Conservation (phyloP, 2,329 filamentous ascomycete genomes). For the Aspergillus costaricaensis region DNA sequence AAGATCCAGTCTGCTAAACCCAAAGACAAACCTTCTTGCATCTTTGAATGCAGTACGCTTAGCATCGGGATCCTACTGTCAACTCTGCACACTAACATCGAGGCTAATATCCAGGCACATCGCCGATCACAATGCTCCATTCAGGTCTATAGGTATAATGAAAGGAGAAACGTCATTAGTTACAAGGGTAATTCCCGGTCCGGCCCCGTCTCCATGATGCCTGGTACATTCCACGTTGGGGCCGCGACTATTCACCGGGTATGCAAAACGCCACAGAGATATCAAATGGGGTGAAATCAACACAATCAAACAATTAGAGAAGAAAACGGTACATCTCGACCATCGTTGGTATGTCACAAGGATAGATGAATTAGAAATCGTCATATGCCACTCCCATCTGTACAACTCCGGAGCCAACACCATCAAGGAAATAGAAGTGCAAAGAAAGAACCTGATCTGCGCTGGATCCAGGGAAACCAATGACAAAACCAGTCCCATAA, state of each 20-base stretch:
- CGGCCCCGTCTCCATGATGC: constrained; percentile 2
- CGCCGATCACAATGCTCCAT: background rate
- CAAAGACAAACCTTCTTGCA: too few relatives aligned
- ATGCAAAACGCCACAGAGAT: constrained; percentile 20
- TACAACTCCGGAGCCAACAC: constrained; percentile 26
- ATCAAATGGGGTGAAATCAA: constrained; percentile 3
- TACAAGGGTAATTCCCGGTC: constrained; percentile 1
- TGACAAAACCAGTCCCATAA: constrained; percentile 11
- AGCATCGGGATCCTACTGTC: too few relatives aligned
- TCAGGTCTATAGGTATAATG: constrained; percentile 11
- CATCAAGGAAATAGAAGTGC: constrained; percentile 9
- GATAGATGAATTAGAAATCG: constrained; percentile 20
- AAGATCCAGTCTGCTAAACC: too few relatives aligned
- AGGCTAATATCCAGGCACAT: background rate
- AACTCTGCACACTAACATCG: too few relatives aligned
- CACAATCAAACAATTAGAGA: constrained; percentile 1
- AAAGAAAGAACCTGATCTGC: constrained; percentile 8
- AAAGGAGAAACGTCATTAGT: constrained; percentile 8
- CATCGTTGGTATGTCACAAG: constrained; percentile 17
- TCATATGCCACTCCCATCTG: constrained; percentile 25
- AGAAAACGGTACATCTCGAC: constrained; percentile 16
- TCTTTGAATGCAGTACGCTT: too few relatives aligned
- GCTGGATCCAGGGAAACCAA: constrained; percentile 15
- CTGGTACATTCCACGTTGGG: constrained; percentile 8
- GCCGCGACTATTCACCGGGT: constrained; percentile 17